Evolutionary conservation across 179 eudicot genomes (phyloP), one percentile per base, ranked within the genome.

Genomic region (Silene noctiflora): DNA sequence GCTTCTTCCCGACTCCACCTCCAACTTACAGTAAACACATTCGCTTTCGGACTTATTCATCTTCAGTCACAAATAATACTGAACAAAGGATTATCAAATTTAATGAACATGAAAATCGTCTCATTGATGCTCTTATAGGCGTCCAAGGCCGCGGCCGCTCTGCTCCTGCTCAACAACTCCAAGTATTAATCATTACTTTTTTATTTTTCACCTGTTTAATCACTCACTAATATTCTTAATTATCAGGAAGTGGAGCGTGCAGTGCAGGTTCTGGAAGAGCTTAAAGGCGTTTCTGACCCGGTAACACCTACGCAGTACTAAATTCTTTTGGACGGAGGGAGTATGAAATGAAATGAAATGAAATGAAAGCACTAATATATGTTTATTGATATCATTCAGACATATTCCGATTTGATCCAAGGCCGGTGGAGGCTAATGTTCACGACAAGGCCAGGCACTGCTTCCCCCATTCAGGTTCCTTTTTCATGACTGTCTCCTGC

Each of bases 391-490:
- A 29, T 48, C 77, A 69, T 75, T 71, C 89, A 95, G 99, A 91
- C 99, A 46, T 83, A 89, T 75, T 92, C 99, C 42, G 84, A 91
- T 80, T 78, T 89, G 78, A 95, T 95, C 59, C 95, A 95, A 86
- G 99, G 99, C 25, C 88, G 90, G 4, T 95, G 99, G 99, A 91
- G 86, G 60, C 73, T 95, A 70, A 88, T 90, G 91, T 95, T 91
- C 76, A 95, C 99, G 4, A 95, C 99, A 64, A 88, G 99, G 81
- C 99, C 99, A 35, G 88, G 91, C 85, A 86, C 92, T 67, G 95
- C 97, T 59, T 93, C 97, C 31, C 97, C 92, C 0, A 95, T 95
- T 80, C 99, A 95, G 95, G 99, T 95, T 75, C 56, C 4, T 0
- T 46, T 48, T 13, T 13, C 55, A 44, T 11, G 10, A 44, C 51